Evolutionary conservation across 768 basidiomycete genomes (phyloP), one percentile per base, ranked within the genome.

Genomic region (Phanerochaete carnosa): DNA sequence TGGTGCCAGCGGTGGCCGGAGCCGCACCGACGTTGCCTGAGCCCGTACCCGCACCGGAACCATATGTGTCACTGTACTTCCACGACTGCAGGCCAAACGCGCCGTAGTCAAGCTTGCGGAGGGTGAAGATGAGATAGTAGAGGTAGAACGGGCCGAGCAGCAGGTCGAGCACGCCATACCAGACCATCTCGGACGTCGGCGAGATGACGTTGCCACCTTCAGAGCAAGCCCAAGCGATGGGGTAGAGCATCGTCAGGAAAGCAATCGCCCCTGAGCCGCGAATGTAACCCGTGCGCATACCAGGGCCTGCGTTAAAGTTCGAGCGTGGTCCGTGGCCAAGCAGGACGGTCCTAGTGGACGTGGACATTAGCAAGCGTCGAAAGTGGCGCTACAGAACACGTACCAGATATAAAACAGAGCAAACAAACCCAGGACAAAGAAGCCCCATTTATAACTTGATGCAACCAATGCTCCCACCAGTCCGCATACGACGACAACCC

Each of bases 151-250:
- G 77, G 0, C 68, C 75, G 1, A 76, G 68, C 50, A 77, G 3
- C 29, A 78, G 33, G 46, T 78, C 77, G 59, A 78, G 74, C 56
- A 84, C 72, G 52, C 82, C 83, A 68, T 83, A 83, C 66, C 75
- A 79, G 56, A 82, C 72, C 80, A 82, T 83, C 69, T 85, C 83
- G 6, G 73, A 71, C 35, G 79, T 76, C 30, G 79, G 75, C 7
- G 76, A 65, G 65, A 86, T 84, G 54, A 71, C 74, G 69, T 83
- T 79, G 5, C 75, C 74, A 12, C 83, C 82, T 51, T 84, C 83
- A 25, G 77, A 75, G 32, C 81, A 72, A 53, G 77, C 83, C 84
- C 83, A 85, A n/a, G 74, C 75, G 62, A 86, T 77, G 8, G 84
- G 81, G 72, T 85, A 85, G 22, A 82, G 61, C 55, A 80, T 55